phyloP scores from a whole-genome alignment of 441 rosid genomes.

The Kokia cookei region DNA sequence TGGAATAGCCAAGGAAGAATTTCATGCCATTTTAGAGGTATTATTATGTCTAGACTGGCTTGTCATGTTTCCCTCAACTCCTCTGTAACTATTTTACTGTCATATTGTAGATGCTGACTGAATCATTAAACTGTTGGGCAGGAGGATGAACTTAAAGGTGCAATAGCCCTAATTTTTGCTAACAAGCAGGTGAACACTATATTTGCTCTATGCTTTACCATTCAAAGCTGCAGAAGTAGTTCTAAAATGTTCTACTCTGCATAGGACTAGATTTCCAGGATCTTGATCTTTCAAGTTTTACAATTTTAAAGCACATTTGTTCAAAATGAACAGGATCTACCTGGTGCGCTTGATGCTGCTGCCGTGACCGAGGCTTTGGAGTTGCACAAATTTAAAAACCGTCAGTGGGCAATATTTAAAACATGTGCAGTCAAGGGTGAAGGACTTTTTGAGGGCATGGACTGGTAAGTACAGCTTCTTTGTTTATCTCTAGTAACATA shows the following conservation, averaged over 20 bases:
- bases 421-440: slow-evolving; percentile 60
- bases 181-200: slow-evolving; percentile 69
- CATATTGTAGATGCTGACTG: neutral
- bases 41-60: neutral
- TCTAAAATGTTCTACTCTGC: neutral
- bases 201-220: neutral
- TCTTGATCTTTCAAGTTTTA: neutral
- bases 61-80: neutral
- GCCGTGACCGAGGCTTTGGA: neutral
- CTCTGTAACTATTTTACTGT: neutral
- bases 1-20: slow-evolving; percentile 83
- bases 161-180: slow-evolving; percentile 73
- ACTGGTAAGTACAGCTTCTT: slow-evolving; percentile 37
- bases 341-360: neutral
- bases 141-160: slow-evolving; percentile 88
- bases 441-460: slow-evolving; percentile 65
- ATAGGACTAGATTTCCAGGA: neutral
- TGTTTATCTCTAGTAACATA: no score
- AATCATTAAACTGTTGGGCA: slow-evolving; percentile 13
- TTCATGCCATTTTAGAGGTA: slow-evolving; percentile 93
- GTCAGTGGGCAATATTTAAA: slow-evolving; percentile 15
- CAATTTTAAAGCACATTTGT: neutral
- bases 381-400: slow-evolving; percentile 52
- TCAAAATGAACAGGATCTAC: neutral
- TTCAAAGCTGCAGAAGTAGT: neutral